phyloP scores from a whole-genome alignment of 1,139 yeast species.

The Yamadazyma trypodendri region DNA sequence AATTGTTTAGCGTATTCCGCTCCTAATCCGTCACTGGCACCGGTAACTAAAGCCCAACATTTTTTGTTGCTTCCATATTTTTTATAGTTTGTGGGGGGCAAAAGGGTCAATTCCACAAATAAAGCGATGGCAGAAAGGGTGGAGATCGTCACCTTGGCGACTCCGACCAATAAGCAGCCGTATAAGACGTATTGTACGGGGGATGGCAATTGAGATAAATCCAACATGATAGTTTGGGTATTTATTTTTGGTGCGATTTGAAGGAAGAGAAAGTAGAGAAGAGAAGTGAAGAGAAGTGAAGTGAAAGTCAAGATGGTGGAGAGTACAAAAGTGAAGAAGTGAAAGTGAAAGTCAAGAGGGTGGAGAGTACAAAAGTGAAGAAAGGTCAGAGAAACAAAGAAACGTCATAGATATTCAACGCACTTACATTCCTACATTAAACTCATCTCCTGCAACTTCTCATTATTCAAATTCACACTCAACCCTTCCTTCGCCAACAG shows the following conservation, averaged over 20 bases:
- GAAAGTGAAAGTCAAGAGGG: neutral
- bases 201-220: constrained; percentile 4
- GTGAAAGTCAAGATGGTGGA: too few species aligned
- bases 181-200: constrained; percentile 9
- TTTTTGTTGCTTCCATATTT: constrained; percentile 69
- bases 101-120: constrained; percentile 11
- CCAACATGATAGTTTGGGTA: constrained; percentile 3
- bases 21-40: constrained; percentile 98
- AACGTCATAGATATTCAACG: neutral
- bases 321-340: neutral
- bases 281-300: neutral
- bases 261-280: too few species aligned
- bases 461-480: constrained; percentile 37
- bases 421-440: constrained; percentile 20
- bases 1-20: constrained; percentile 85
- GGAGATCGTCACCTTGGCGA: constrained; percentile 9
- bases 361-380: neutral
- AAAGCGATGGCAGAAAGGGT: constrained; percentile 7
- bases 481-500: constrained; percentile 34
- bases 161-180: constrained; percentile 11
- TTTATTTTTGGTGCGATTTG: too few species aligned
- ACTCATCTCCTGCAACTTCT: constrained; percentile 43
- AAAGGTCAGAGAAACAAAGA: neutral
- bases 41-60: constrained; percentile 90
- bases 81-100: constrained; percentile 60